These are phyloP conservation scores for Fusarium protoensiforme DNA, from an alignment of 2,329 filamentous ascomycete genomes.

Conservation along the genomic window DNA sequence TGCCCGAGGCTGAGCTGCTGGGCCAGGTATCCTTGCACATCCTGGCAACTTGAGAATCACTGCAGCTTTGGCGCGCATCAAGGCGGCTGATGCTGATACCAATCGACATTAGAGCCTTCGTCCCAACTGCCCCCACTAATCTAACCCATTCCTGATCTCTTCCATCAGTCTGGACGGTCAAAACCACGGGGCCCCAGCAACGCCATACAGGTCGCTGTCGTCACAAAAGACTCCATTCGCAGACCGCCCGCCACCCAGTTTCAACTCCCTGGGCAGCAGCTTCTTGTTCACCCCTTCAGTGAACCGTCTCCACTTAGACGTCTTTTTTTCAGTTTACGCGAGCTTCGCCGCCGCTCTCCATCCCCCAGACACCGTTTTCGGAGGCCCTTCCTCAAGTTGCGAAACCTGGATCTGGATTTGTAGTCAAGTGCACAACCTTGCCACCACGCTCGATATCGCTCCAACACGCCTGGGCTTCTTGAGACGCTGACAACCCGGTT, in stretches of 20 bases:
- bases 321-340: constrained; percentile 6
- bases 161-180: constrained; percentile 33
- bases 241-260: constrained; percentile 25
- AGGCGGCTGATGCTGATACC: constrained; percentile 39
- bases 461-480: background rate
- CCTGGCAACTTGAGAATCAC: constrained; percentile 32
- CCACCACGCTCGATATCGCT: constrained; percentile 9
- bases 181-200: constrained; percentile 32
- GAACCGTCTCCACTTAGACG: constrained; percentile 5
- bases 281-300: constrained; percentile 7
- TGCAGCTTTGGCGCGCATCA: constrained; percentile 36
- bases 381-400: constrained; percentile 1
- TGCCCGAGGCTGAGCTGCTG: constrained; percentile 27
- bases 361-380: constrained; percentile 2
- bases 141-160: constrained; percentile 35
- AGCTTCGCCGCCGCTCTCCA: constrained; percentile 13
- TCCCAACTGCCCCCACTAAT: constrained; percentile 42
- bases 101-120: constrained; percentile 36
- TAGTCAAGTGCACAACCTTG: constrained; percentile 1
- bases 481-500: constrained; percentile 7
- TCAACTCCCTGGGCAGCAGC: constrained; percentile 1
- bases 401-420: background rate
- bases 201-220: constrained; percentile 31
- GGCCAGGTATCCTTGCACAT: constrained; percentile 36
- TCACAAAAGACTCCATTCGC: constrained; percentile 30